phyloP scores from a whole-genome alignment of 2,329 filamentous ascomycete species.

The Myriosclerotinia duriaeana region DNA sequence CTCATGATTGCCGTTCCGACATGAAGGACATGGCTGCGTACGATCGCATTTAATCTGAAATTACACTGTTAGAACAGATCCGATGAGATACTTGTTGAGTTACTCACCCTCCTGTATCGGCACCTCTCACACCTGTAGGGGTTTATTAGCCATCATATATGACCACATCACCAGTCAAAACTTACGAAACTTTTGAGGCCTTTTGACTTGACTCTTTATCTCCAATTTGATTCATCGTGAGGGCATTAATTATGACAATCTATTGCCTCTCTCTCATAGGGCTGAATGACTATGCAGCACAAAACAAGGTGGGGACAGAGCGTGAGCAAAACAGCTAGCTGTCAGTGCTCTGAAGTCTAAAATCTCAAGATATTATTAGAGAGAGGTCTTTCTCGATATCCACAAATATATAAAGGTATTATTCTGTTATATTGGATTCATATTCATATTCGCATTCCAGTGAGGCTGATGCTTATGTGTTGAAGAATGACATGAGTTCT shows the following conservation, averaged over 20 bases:
- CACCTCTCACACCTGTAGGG: conserved; percentile 46
- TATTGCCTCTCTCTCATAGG: neutral
- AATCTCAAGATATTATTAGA: too few species aligned
- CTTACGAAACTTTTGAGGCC: conserved; percentile 22
- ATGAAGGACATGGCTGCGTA: conserved; percentile 51
- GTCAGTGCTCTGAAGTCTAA: too few species aligned
- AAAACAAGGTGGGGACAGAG: too few species aligned
- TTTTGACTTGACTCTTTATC: neutral
- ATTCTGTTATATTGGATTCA: neutral
- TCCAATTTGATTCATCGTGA: conserved; percentile 12
- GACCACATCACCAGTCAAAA: neutral
- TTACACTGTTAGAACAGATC: neutral
- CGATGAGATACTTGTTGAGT: neutral
- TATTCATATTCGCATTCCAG: neutral
- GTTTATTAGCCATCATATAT: neutral
- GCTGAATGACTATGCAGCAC: neutral
- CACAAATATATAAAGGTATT: too few species aligned
- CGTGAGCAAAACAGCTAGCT: too few species aligned
- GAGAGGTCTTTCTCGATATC: neutral
- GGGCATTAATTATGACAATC: neutral
- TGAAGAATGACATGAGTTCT: neutral
- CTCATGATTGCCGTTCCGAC: conserved; percentile 45
- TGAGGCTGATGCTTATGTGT: neutral
- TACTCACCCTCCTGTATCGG: conserved; percentile 45
- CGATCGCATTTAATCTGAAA: conserved; percentile 53